phyloP scores from a whole-genome alignment of 306 rosid species.

The Pueraria montana region DNA sequence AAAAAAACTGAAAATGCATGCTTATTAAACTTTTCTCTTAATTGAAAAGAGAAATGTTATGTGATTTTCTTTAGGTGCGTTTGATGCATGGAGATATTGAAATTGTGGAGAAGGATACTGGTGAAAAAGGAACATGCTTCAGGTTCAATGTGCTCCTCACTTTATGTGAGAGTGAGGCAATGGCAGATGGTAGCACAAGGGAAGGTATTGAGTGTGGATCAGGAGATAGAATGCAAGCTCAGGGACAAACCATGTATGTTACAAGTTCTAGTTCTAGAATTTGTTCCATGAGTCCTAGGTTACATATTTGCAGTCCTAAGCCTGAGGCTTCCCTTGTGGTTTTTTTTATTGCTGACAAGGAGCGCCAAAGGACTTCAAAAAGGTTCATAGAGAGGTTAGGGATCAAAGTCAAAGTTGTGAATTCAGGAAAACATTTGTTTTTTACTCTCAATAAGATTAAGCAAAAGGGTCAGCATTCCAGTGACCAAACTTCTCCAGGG shows the following conservation, averaged over 20 bases:
- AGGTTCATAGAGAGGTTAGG: constrained; percentile 56
- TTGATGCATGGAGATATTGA: constrained; percentile 85
- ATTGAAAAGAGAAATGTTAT: not conserved
- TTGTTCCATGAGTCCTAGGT: constrained; percentile 54
- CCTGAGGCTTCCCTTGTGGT: constrained; percentile 58
- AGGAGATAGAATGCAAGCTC: constrained; percentile 31
- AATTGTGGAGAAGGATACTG: constrained; percentile 75
- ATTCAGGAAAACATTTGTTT: constrained; percentile 32
- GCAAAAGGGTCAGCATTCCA: not conserved
- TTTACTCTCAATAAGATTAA: constrained; percentile 50
- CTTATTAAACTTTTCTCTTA: not conserved
- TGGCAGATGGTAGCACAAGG: constrained; percentile 20
- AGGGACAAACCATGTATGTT: not conserved
- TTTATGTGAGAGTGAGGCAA: constrained; percentile 49
- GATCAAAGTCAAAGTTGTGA: constrained; percentile 49
- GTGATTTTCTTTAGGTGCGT: constrained; percentile 62
- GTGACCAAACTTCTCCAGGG: constrained; percentile 43
- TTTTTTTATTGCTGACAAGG: constrained; percentile 38
- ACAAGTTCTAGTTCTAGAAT: constrained; percentile 51
- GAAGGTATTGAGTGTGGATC: constrained; percentile 50
- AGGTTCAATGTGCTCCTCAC: constrained; percentile 69
- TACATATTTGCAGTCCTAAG: constrained; percentile 46
- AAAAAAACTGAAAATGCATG: not conserved
- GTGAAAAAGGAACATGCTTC: constrained; percentile 77
- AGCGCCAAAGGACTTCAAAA: constrained; percentile 34